Base-by-base conservation (phyloP, 169 alveolate genomes). In the Eimeria falciformis region DNA sequence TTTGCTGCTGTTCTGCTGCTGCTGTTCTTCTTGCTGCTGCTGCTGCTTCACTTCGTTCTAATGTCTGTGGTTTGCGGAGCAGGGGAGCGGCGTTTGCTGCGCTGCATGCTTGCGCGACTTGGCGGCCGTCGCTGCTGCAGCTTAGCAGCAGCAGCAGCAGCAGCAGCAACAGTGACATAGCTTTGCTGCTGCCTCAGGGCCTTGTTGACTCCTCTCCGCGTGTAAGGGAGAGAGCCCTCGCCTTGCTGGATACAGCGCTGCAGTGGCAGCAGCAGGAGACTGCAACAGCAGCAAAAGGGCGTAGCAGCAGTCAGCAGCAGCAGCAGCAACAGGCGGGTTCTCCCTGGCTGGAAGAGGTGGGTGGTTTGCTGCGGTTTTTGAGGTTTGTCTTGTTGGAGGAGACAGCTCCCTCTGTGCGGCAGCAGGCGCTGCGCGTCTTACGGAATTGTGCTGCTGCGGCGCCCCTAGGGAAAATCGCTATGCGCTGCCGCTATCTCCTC, bases 361-460 rank as follows among this genome's bases (percentile, higher is more conserved):
- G 89, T 4, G 89, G 89, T 29, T 33, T 81, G 55, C 56, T 81
- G 89, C 89, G 89, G 53, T 81, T 81, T n/a, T 65, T 81, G 23
- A 71, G 89, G 37, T 55, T 53, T 25, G 89, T 55, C 17, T 71
- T 81, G 89, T 55, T 81, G 89, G 56, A 29, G 89, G 89, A 81
- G 33, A 55, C 89, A 81, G 75, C 89, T 45, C 77, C 89, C 53
- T 81, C 75, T 27, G 89, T 81, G 56, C 21, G 89, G 21, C 89
- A 81, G 56, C 89, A 81, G 77, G 89, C 89, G 56, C 46, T 81
- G 58, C 89, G 89, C 23, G 89, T 81, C 40, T 71, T 75, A 47
- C 89, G 89, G 45, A 65, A 75, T 18, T 81, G 89, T 18, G 89
- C 89, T 53, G 89, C 89, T 50, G 89, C 89, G 11, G 75, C 73